These are phyloP conservation scores for Boletus rubescentipes DNA, from an alignment of 768 basidiomycete genomes.

Conservation along the genomic window DNA sequence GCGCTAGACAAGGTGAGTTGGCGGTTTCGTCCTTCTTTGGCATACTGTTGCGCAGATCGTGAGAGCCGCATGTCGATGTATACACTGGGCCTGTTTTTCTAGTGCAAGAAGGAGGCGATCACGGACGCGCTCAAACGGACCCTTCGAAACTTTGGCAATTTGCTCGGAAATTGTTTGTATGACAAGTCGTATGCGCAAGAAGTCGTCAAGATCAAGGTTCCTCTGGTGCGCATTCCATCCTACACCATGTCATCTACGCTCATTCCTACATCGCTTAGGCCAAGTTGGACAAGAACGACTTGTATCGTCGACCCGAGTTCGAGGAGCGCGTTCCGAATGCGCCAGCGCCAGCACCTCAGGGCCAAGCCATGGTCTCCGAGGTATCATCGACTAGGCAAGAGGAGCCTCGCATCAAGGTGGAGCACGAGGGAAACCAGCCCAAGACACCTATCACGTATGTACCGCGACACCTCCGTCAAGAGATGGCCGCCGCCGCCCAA, in stretches of 20 bases:
- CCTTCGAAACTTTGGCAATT: slow-evolving; percentile 88
- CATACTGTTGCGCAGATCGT: not conserved
- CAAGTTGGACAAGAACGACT: slow-evolving; percentile 64
- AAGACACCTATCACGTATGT: slow-evolving; percentile 33
- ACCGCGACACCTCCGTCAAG: slow-evolving; percentile 42
- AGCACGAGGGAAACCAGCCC: slow-evolving; percentile 5
- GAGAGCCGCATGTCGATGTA: slow-evolving; percentile 3
- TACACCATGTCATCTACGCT: not conserved
- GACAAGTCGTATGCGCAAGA: slow-evolving; percentile 88
- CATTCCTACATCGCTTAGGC: slow-evolving; percentile 18
- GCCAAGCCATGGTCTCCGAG: not conserved
- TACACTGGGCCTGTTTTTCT: not conserved
- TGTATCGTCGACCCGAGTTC: slow-evolving; percentile 73
- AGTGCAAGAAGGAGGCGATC: slow-evolving; percentile 99
- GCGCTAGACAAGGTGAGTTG: slow-evolving; percentile 86
- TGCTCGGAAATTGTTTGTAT: slow-evolving; percentile 96
- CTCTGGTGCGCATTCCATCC: slow-evolving; percentile 56
- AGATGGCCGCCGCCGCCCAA: slow-evolving; percentile 10
- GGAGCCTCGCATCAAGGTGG: slow-evolving; percentile 19
- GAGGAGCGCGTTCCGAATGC: slow-evolving; percentile 43
- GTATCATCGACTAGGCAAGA: not conserved
- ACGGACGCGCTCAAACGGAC: slow-evolving; percentile 94
- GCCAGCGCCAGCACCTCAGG: not conserved
- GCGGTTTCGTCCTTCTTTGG: not conserved
- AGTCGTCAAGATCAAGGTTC: slow-evolving; percentile 83